Conservation (phyloP, 2,329 filamentous ascomycete genomes). For the Aspergillus quadricinctus region DNA sequence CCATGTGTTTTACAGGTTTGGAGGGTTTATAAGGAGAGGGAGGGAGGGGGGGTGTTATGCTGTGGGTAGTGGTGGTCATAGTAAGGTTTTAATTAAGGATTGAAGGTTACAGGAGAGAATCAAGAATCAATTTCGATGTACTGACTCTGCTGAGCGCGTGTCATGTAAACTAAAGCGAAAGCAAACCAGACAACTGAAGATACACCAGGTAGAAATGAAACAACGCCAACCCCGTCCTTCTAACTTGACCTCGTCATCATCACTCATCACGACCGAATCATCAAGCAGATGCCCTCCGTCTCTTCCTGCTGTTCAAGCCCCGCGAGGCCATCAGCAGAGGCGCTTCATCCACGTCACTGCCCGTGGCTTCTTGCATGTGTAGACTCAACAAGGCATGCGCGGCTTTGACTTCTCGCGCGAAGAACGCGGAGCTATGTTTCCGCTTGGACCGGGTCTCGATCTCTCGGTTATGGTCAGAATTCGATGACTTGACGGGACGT, state of each 20-base stretch:
- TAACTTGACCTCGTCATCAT: not conserved
- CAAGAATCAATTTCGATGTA: not conserved
- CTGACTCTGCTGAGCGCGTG: not conserved
- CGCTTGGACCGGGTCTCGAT: conserved; percentile 6
- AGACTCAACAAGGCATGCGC: conserved; percentile 35
- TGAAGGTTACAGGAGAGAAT: too few species aligned
- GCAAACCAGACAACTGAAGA: not conserved
- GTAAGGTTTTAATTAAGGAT: too few species aligned
- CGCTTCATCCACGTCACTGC: conserved; percentile 13
- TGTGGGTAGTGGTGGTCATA: too few species aligned
- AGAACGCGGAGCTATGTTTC: conserved; percentile 11
- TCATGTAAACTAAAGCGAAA: not conserved
- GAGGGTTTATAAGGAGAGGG: too few species aligned
- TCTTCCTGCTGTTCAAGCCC: conserved; percentile 6
- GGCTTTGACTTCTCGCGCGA: conserved; percentile 32
- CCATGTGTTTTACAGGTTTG: too few species aligned
- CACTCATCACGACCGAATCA: not conserved
- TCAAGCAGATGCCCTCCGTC: conserved; percentile 15
- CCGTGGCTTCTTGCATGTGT: conserved; percentile 27
- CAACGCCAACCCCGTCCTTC: not conserved
- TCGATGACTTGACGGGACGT: not conserved
- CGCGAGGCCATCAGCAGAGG: not conserved
- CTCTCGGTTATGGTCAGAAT: not conserved
- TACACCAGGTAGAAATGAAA: not conserved
- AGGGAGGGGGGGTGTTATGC: too few species aligned